Evolutionary conservation across 192 early-diverging fungal species (phyloP), one percentile per base, ranked within the genome.

Genomic region (Coemansia umbellata): DNA sequence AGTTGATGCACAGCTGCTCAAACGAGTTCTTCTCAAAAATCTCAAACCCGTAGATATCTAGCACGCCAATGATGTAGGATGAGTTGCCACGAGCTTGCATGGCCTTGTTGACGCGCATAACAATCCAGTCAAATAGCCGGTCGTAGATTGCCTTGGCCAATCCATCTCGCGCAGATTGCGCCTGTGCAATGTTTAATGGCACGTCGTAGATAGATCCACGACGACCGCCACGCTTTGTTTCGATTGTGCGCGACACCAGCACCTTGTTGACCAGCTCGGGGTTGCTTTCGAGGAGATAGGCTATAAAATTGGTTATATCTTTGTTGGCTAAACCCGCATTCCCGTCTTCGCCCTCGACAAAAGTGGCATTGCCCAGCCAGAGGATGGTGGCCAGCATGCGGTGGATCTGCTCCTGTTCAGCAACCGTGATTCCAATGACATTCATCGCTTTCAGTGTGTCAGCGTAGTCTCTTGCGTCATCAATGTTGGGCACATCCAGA

Each of bases 1-100:
- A 99, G 77, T 97, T 99, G 81, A 99, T 99, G 70, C 94, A 98
- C 55, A 99, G 83, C 78, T 99, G 97, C 78, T 99, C 95, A 60
- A 97, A 98, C 45, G 88, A 92, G 80, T 98, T 98, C 41, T 91
- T 85, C 37, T 95, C 80, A 65, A 92, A 93, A 58, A 92, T 89
- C 81, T 98, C 95, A 55, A 98, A 98, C 22, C 97, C 97, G 56
- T 97, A 99, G 64, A 99, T 99, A 78, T 99, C 95, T 53, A 99
- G 68, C 35, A 99, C 95, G 54, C 96, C 96, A 35, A 98, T 81
- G 18, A 82, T 84, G 58, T 83, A 85, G n/a, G 75, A 58, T 28
- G 81, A 58, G 36, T 81, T 69, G 50, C 71, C 63, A 45, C 84
- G 74, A 24, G 81, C 69, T 58, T 84, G 75, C 69, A 99, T 82